Evolutionary conservation across 73 alveolate genomes (phyloP).

Genomic region (Paramecium tetraurelia): DNA sequence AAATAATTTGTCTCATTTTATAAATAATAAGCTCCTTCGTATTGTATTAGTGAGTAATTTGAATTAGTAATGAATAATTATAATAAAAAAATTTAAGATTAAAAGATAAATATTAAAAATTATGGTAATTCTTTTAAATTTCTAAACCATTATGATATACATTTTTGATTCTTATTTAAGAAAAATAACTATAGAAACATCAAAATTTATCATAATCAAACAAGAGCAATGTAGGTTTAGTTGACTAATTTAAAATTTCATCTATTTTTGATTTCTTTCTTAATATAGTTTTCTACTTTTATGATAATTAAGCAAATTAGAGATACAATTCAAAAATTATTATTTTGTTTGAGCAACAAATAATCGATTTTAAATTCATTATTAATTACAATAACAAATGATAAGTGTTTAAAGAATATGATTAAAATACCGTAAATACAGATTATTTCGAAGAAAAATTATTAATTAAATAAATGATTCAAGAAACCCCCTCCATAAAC

Average conservation of each 20-base stretch:
- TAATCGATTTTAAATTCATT: background rate
- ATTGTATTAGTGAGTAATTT: too few relatives aligned
- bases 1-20: background rate
- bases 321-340: background rate
- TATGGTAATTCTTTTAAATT: background rate
- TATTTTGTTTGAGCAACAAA: background rate
- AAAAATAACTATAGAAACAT: background rate
- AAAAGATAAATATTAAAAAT: too few relatives aligned
- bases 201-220: background rate
- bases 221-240: background rate
- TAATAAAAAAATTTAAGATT: too few relatives aligned
- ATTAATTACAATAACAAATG: background rate
- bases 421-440: background rate
- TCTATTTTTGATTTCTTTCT: background rate
- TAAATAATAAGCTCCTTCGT: background rate
- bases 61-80: too few relatives aligned
- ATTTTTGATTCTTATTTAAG: too few relatives aligned
- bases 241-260: background rate
- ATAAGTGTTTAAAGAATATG: background rate
- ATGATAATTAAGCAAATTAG: background rate
- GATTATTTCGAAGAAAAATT: background rate
- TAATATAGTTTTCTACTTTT: background rate
- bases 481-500: background rate
- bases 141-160: background rate
- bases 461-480: background rate